Conservation (phyloP, 768 basidiomycete genomes). For the Clavaria fumosa region DNA sequence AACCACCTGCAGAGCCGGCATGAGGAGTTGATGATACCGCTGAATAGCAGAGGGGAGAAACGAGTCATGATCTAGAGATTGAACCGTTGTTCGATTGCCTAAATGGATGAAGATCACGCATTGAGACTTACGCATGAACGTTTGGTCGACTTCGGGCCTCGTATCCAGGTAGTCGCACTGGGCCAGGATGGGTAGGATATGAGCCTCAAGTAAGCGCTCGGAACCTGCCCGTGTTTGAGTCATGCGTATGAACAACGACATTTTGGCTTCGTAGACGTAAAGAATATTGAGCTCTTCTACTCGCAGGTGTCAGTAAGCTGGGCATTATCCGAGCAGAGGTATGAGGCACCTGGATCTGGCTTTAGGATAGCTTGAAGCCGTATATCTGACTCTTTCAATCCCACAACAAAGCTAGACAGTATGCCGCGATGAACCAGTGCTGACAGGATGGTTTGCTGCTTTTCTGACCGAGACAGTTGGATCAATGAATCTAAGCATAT, state of each 20-base stretch:
- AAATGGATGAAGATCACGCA: neutral
- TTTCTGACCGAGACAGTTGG: constrained; percentile 54
- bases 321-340: too few relatives aligned
- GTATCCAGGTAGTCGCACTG: constrained; percentile 83
- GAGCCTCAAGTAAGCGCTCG: constrained; percentile 68
- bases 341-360: constrained; percentile 69
- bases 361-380: constrained; percentile 63
- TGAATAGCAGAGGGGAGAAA: constrained; percentile 80
- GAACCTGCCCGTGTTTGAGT: constrained; percentile 74
- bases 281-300: constrained; percentile 85
- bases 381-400: constrained; percentile 70
- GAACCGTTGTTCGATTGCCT: neutral
- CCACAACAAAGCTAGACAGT: constrained; percentile 64
- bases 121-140: constrained; percentile 56
- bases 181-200: constrained; percentile 55
- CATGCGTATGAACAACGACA: constrained; percentile 77
- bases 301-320: too few relatives aligned
- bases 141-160: constrained; percentile 68
- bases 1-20: constrained; percentile 75
- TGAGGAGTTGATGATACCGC: constrained; percentile 81
- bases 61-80: constrained; percentile 54
- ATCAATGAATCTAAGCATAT: constrained; percentile 75
- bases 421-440: constrained; percentile 60
- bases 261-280: constrained; percentile 91
- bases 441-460: constrained; percentile 44